Percentiles rank a stretch among this genome's conserved stretches.
Conservation (phyloP, 2,329 filamentous ascomycete genomes). For the Ascochyta lentis region DNA sequence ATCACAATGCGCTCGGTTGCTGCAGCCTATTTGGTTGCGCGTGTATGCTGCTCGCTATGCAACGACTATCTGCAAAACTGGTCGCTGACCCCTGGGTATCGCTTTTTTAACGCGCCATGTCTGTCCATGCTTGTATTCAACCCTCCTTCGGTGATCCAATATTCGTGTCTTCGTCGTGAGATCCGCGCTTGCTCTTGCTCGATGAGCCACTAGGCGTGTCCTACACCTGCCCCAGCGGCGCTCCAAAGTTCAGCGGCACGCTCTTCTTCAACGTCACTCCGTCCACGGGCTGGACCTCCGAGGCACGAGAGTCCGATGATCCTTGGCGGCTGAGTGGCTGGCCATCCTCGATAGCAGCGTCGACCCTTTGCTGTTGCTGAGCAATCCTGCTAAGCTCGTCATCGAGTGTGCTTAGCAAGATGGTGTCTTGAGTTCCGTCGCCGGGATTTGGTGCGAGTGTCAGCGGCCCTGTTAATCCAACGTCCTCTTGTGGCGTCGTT, state of each 20-base stretch:
- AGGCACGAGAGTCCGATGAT: slow-evolving; percentile 29
- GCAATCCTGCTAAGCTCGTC: slow-evolving; percentile 36
- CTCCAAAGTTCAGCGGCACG: slow-evolving; percentile 44
- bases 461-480: slow-evolving; percentile 38
- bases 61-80: background rate
- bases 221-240: slow-evolving; percentile 42
- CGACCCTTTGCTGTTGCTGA: slow-evolving; percentile 25
- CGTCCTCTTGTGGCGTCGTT: slow-evolving; percentile 29
- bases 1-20: background rate
- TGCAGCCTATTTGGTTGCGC: background rate
- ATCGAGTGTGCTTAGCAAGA: slow-evolving; percentile 38
- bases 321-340: slow-evolving; percentile 30
- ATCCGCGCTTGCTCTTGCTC: slow-evolving; percentile 1
- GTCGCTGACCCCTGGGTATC: slow-evolving; percentile 7
- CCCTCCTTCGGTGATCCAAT: background rate
- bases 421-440: slow-evolving; percentile 40
- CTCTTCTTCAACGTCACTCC: slow-evolving; percentile 45
- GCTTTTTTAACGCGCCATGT: slow-evolving; percentile 5
- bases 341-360: slow-evolving; percentile 22
- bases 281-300: slow-evolving; percentile 35
- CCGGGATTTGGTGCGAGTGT: slow-evolving; percentile 42
- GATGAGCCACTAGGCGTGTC: background rate
- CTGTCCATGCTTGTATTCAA: slow-evolving; percentile 9
- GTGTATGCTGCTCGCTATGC: background rate
- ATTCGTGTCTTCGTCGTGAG: background rate